phyloP scores from a whole-genome alignment of 352 stramenopile genomes.

The Phytophthora pisi region DNA sequence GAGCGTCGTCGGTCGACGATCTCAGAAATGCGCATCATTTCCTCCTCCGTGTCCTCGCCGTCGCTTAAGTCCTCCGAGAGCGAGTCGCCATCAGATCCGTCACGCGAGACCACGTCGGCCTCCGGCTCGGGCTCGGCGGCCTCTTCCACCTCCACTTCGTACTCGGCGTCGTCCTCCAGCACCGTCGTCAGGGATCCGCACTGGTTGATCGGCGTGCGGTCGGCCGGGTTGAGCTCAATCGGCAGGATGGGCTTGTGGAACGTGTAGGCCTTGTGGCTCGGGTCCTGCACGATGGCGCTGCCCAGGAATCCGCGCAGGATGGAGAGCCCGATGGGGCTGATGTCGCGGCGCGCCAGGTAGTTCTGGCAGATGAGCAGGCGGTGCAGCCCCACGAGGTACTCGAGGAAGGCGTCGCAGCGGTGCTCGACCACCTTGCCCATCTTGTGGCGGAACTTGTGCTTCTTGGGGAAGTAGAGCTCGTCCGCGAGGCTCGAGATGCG shows the following conservation, averaged over 20 bases:
- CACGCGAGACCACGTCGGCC: slow-evolving; percentile 35
- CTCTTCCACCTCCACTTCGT: slow-evolving; percentile 36
- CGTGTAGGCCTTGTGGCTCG: slow-evolving; percentile 59
- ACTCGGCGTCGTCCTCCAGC: slow-evolving; percentile 59
- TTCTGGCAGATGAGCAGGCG: slow-evolving; percentile 66
- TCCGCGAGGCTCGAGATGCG: slow-evolving; percentile 45
- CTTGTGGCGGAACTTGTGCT: slow-evolving; percentile 64
- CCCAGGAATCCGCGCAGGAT: slow-evolving; percentile 75
- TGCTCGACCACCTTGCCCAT: slow-evolving; percentile 63
- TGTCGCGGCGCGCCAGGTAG: slow-evolving; percentile 59
- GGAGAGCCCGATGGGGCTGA: slow-evolving; percentile 65
- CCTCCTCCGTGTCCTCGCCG: slow-evolving; percentile 47
- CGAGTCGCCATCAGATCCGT: slow-evolving; percentile 50
- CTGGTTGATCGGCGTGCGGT: slow-evolving; percentile 63
- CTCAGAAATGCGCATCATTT: slow-evolving; percentile 43
- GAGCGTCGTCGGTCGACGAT: slow-evolving; percentile 55
- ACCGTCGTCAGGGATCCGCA: slow-evolving; percentile 68
- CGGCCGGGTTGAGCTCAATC: slow-evolving; percentile 42
- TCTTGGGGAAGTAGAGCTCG: slow-evolving; percentile 76
- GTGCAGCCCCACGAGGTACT: slow-evolving; percentile 67
- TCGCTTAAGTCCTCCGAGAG: slow-evolving; percentile 47
- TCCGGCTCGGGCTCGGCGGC: slow-evolving; percentile 47
- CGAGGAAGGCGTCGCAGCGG: slow-evolving; percentile 66
- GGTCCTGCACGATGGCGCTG: slow-evolving; percentile 59
- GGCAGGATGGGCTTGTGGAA: slow-evolving; percentile 62